These are phyloP conservation scores for Penicillium coffeae DNA, from an alignment of 495 filamentous ascomycete species.

Conservation along the genomic window DNA sequence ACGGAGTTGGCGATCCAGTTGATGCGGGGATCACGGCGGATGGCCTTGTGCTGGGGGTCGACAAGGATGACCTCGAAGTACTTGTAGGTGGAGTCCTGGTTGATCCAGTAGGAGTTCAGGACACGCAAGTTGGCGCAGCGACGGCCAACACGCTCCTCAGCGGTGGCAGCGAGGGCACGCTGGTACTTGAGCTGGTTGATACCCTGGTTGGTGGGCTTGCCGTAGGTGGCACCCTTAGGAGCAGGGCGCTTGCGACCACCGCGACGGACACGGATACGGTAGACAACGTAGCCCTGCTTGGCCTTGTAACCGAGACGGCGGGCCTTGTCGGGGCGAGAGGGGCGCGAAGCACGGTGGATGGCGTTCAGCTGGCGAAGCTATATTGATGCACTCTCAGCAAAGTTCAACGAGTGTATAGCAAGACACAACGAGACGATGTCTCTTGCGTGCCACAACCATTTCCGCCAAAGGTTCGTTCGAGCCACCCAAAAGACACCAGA, in stretches of 20 bases:
- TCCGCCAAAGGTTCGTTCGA: constrained; percentile 39
- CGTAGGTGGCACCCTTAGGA: constrained; percentile 97
- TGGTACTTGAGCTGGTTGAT: constrained; percentile 99
- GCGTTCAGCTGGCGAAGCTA: constrained; percentile 98
- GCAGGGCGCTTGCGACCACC: constrained; percentile 96
- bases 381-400: constrained; percentile 99
- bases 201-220: constrained; percentile 99
- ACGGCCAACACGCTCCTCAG: constrained; percentile 99
- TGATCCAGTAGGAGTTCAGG: constrained; percentile 99
- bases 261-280: constrained; percentile 94
- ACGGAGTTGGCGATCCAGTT: constrained; percentile 99
- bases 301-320: constrained; percentile 99
- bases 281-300: constrained; percentile 99
- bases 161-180: constrained; percentile 92
- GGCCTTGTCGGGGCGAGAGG: constrained; percentile 98
- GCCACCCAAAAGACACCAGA: constrained; percentile 34
- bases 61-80: constrained; percentile 99
- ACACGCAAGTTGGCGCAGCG: constrained; percentile 98
- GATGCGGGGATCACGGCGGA: constrained; percentile 97
- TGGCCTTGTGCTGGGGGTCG: constrained; percentile 99
- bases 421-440: constrained; percentile 43
- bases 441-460: constrained; percentile 46
- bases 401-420: constrained; percentile 99
- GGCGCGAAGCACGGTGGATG: constrained; percentile 97
- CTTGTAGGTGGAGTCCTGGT: constrained; percentile 99